Conservation (phyloP, 306 rosid species). For the Datisca glomerata region DNA sequence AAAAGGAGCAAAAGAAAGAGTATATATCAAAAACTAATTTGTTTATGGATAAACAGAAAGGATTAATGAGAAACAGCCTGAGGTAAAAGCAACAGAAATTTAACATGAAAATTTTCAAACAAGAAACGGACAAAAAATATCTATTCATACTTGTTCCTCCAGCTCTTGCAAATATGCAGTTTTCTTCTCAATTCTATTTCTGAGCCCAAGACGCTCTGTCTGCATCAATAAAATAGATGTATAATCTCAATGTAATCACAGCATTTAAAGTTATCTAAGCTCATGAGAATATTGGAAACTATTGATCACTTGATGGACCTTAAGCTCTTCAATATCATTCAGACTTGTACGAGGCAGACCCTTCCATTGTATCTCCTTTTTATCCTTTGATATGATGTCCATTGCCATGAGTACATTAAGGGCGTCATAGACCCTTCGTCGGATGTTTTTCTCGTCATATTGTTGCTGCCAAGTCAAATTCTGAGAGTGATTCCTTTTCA, state of each 20-base stretch:
- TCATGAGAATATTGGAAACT: no score
- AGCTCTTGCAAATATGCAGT: constrained; percentile 87
- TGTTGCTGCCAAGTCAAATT: constrained; percentile 63
- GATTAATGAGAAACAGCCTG: no score
- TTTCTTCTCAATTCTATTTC: constrained; percentile 81
- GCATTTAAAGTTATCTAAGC: no score
- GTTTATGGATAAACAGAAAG: no score
- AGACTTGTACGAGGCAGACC: constrained; percentile 90
- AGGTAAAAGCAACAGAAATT: constrained; percentile 1
- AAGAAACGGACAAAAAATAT: constrained; percentile 10
- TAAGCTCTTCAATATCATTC: constrained; percentile 82
- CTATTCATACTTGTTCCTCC: constrained; percentile 67
- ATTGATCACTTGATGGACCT: no score
- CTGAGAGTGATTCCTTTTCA: constrained; percentile 2
- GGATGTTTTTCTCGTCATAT: constrained; percentile 91
- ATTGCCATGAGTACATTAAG: constrained; percentile 97
- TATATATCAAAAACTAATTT: no score
- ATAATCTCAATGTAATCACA: no score
- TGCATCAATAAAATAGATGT: constrained; percentile 35
- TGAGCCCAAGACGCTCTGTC: constrained; percentile 64
- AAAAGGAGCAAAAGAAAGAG: neutral
- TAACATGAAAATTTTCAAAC: constrained; percentile 1
- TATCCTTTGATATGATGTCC: constrained; percentile 98
- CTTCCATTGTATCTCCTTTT: constrained; percentile 96
- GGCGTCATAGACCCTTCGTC: constrained; percentile 96